A percentile compares a stretch with the other conserved stretches of the same genome.
phyloP scores from a whole-genome alignment of 73 alveolate species.

The Paramecium biaurelia region DNA sequence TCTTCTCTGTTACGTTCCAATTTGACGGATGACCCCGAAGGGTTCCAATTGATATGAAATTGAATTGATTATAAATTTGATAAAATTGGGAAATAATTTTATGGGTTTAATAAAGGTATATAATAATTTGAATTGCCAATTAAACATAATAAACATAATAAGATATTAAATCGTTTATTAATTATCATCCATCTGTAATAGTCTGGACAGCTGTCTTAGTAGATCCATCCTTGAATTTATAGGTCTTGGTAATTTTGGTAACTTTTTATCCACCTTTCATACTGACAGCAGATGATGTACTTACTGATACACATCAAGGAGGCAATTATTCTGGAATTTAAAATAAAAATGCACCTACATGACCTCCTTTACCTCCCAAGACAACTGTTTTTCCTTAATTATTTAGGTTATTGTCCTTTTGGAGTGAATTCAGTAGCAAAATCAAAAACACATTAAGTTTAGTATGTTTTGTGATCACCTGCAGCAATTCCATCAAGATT shows the following conservation, averaged over 20 bases:
- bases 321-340: background rate
- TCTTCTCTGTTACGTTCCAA: constrained; percentile 99
- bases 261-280: background rate
- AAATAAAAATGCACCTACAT: background rate
- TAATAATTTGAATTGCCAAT: background rate
- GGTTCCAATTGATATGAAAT: background rate
- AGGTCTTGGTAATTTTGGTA: constrained; percentile 6
- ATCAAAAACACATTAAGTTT: constrained; percentile 41
- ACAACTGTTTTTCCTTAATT: background rate
- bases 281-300: background rate
- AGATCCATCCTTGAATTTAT: constrained; percentile 50
- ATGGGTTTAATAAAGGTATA: background rate
- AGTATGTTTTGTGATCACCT: constrained; percentile 51
- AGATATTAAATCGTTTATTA: background rate
- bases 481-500: constrained; percentile 57
- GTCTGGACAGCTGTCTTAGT: background rate
- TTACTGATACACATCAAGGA: constrained; percentile 14
- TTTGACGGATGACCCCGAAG: constrained; percentile 74
- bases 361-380: background rate
- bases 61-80: background rate
- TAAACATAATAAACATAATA: background rate
- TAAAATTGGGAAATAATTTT: background rate
- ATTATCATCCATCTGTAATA: background rate
- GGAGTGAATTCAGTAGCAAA: constrained; percentile 49
- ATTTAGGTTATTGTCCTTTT: background rate